Conservation (phyloP, 2,329 filamentous ascomycete genomes). For the Clarireedia monteithiana region DNA sequence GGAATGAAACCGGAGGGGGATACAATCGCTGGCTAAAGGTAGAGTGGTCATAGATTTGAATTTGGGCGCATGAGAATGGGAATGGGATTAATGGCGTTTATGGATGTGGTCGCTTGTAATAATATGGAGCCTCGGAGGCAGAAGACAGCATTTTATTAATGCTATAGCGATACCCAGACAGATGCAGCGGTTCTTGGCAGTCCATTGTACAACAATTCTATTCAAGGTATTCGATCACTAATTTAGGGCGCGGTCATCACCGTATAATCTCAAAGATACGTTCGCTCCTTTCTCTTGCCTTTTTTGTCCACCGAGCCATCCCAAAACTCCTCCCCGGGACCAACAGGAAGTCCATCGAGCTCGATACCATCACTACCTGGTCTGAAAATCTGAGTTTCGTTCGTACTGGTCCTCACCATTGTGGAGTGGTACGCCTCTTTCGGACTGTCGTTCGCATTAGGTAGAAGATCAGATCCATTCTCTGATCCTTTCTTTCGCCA, state of each 20-base stretch:
- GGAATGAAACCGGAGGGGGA: constrained; percentile 36
- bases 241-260: neutral
- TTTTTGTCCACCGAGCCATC: constrained; percentile 5
- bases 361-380: constrained; percentile 24
- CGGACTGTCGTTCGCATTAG: neutral
- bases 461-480: too few relatives aligned
- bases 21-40: constrained; percentile 10
- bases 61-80: constrained; percentile 15
- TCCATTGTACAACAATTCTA: constrained; percentile 7
- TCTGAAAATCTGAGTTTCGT: constrained; percentile 26
- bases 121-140: neutral
- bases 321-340: constrained; percentile 20
- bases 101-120: neutral
- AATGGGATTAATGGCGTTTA: constrained; percentile 7
- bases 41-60: neutral
- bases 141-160: constrained; percentile 12
- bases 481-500: too few relatives aligned
- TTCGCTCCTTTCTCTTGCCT: constrained; percentile 19
- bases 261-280: constrained; percentile 19
- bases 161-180: constrained; percentile 16
- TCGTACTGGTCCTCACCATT: constrained; percentile 22
- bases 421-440: constrained; percentile 6
- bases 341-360: constrained; percentile 23
- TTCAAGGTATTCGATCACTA: neutral
- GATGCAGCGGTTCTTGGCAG: constrained; percentile 9